Evolutionary conservation across 1,284 basidiomycete species (phyloP).

Genomic region (Leccinum subrobustum): DNA sequence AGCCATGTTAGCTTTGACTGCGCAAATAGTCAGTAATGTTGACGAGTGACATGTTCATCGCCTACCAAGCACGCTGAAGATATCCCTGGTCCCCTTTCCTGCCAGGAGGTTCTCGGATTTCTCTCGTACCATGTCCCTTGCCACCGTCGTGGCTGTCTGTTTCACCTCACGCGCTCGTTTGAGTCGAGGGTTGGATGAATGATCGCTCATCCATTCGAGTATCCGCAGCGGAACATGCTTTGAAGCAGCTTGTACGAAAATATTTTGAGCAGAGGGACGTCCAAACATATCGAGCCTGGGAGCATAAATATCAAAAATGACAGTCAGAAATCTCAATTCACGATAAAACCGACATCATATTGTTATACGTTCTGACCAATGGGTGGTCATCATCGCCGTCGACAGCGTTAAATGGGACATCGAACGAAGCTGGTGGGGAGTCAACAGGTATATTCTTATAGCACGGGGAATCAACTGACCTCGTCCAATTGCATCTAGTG

Average conservation of each 20-base stretch:
- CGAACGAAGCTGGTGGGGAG: constrained; percentile 37
- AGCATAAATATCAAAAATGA: background rate
- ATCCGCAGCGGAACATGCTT: constrained; percentile 26
- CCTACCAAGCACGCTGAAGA: constrained; percentile 43
- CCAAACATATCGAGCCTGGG: constrained; percentile 25
- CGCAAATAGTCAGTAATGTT: constrained; percentile 8
- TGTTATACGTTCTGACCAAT: constrained; percentile 33
- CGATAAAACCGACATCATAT: constrained; percentile 32
- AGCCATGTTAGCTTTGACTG: constrained; percentile 55
- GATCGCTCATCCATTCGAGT: constrained; percentile 37
- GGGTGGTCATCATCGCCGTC: constrained; percentile 38
- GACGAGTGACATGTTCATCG: constrained; percentile 32
- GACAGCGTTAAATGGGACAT: constrained; percentile 38
- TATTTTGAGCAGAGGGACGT: constrained; percentile 16
- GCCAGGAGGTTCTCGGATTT: constrained; percentile 37
- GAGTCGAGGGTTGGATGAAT: constrained; percentile 39
- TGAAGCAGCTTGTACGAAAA: constrained; percentile 21
- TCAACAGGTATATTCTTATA: background rate
- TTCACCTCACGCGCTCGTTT: constrained; percentile 35
- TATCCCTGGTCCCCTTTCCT: constrained; percentile 36
- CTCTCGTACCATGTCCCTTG: constrained; percentile 41
- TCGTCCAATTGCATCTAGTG: constrained; percentile 46
- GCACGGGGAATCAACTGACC: background rate
- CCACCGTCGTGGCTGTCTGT: constrained; percentile 26
- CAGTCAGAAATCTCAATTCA: background rate